Evolutionary conservation across 108 stramenopile species (phyloP).

Genomic region (Skeletonema marinoi): DNA sequence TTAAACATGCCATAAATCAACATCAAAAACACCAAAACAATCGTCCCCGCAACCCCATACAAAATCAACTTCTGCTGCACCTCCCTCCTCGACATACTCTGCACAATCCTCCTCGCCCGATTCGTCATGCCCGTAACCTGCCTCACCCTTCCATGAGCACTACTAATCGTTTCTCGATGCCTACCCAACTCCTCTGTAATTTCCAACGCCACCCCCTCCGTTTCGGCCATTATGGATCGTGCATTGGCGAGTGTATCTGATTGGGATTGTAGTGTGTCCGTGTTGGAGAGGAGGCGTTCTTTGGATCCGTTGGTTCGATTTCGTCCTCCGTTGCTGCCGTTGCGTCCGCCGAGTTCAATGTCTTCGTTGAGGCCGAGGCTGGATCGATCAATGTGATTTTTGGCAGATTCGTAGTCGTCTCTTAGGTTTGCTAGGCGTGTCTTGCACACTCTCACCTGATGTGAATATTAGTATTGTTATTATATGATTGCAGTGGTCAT

Average conservation of each 20-base stretch:
- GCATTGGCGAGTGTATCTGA: constrained; percentile 89
- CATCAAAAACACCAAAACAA: constrained; percentile 60
- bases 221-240: constrained; percentile 91
- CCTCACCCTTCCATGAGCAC: constrained; percentile 84
- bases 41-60: constrained; percentile 74
- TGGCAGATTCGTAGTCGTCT: constrained; percentile 62
- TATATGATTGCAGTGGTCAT: neutral
- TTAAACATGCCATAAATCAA: constrained; percentile 38
- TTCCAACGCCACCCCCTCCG: constrained; percentile 92
- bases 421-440: constrained; percentile 40
- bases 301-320: constrained; percentile 20
- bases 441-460: constrained; percentile 48
- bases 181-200: constrained; percentile 91
- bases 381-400: constrained; percentile 31
- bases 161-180: constrained; percentile 91
- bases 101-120: constrained; percentile 86
- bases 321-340: neutral
- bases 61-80: constrained; percentile 92
- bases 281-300: constrained; percentile 65
- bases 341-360: constrained; percentile 4
- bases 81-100: constrained; percentile 89
- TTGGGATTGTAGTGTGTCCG: constrained; percentile 78
- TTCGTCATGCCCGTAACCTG: constrained; percentile 92
- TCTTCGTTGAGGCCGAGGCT: constrained; percentile 24
- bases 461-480: neutral